A percentile compares a stretch with the other conserved stretches of the same genome.
These are phyloP conservation scores for Ophiobolus disseminans DNA, from an alignment of 2,329 filamentous ascomycete genomes.

Conservation along the genomic window DNA sequence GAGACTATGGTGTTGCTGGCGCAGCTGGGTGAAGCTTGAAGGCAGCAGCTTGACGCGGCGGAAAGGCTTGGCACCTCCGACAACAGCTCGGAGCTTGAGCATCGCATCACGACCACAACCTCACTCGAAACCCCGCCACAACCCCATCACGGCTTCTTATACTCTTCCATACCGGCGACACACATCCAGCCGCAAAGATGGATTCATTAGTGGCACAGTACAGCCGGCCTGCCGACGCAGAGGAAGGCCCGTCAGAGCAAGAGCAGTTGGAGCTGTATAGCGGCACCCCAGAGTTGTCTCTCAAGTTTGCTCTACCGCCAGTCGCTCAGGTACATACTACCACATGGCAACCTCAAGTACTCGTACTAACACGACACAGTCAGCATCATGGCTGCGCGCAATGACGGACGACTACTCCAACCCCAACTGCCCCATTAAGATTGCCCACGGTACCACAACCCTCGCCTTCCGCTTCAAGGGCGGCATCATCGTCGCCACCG, in stretches of 20 bases:
- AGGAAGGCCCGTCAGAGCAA: slow-evolving; percentile 76
- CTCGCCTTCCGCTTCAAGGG: slow-evolving; percentile 98
- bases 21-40: slow-evolving; percentile 4
- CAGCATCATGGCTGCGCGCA: slow-evolving; percentile 92
- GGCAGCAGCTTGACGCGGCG: slow-evolving; percentile 33
- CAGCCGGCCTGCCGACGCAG: slow-evolving; percentile 76
- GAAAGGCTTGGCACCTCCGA: slow-evolving; percentile 20
- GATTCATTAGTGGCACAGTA: slow-evolving; percentile 93
- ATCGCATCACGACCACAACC: slow-evolving; percentile 20
- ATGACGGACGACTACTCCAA: slow-evolving; percentile 98
- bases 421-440: slow-evolving; percentile 97
- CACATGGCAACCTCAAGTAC: too few species aligned
- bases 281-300: slow-evolving; percentile 75
- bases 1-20: background rate
- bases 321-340: slow-evolving; percentile 84
- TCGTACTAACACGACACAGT: slow-evolving; percentile 59
- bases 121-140: slow-evolving; percentile 19
- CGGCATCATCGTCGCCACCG: slow-evolving; percentile 97
- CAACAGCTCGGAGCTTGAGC: slow-evolving; percentile 31
- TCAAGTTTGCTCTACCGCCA: slow-evolving; percentile 95
- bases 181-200: slow-evolving; percentile 62
- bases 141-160: slow-evolving; percentile 10
- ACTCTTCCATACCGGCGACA: slow-evolving; percentile 8
- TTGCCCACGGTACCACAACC: slow-evolving; percentile 97
- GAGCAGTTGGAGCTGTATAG: slow-evolving; percentile 74